These are phyloP conservation scores for Spirogloea muscicola DNA, from an alignment of 139 green algal genomes.

Conservation along the genomic window DNA sequence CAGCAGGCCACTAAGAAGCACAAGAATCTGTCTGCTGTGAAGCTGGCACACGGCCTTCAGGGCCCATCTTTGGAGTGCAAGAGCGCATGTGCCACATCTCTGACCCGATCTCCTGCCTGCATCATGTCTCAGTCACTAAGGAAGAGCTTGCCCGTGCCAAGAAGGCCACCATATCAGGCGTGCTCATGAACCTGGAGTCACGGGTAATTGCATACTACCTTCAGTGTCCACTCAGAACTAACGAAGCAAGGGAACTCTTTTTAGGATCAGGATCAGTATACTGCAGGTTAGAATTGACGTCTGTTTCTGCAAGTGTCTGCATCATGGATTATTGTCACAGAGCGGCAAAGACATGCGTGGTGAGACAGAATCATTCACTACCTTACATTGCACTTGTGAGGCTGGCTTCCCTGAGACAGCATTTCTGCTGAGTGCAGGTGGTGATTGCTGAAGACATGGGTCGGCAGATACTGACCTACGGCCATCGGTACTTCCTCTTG, in stretches of 20 bases:
- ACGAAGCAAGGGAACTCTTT: neutral
- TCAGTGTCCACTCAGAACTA: neutral
- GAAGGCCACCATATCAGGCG: slow-evolving; percentile 54
- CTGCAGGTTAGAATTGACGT: neutral
- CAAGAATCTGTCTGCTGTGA: slow-evolving; percentile 27
- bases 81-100: neutral
- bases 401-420: neutral
- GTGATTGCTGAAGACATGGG: slow-evolving; percentile 88
- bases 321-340: neutral
- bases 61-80: neutral
- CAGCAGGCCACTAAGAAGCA: too few species aligned
- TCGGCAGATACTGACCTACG: slow-evolving; percentile 91
- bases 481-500: slow-evolving; percentile 46
- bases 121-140: slow-evolving; percentile 42
- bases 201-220: slow-evolving; percentile 36
- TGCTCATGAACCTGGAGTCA: slow-evolving; percentile 92
- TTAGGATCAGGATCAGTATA: slow-evolving; percentile 31
- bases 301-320: slow-evolving; percentile 5
- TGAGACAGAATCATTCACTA: neutral
- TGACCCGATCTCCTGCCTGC: too few species aligned
- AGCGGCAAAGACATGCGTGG: neutral
- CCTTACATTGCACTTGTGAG: neutral
- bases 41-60: neutral
- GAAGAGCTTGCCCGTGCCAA: slow-evolving; percentile 88
- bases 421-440: slow-evolving; percentile 18